A percentile compares a stretch with the other conserved stretches of the same genome.
Conservation (phyloP, 148 eudicot genomes). For the Silene conica region DNA sequence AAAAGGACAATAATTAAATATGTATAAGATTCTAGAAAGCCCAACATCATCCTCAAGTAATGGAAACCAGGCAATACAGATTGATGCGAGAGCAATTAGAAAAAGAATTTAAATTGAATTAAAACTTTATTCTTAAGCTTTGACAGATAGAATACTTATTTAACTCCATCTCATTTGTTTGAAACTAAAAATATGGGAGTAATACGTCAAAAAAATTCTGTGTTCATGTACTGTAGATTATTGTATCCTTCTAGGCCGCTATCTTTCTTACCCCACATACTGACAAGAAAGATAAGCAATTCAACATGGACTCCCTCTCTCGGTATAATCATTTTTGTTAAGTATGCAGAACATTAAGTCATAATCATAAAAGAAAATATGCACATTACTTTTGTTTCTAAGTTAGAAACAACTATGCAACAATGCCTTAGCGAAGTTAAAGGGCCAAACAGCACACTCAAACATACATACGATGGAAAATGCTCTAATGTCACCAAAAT, state of each 20-base stretch:
- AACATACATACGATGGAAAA: no score
- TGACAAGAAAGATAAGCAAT: no score
- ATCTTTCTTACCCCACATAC: no score
- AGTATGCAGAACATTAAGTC: no score
- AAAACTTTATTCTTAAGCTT: background rate
- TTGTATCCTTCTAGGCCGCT: no score
- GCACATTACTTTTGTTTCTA: no score
- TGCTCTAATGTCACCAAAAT: background rate
- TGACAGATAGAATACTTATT: background rate
- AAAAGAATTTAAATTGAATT: background rate
- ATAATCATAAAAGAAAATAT: no score
- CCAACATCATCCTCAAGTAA: background rate
- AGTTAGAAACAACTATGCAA: no score
- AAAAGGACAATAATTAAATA: background rate
- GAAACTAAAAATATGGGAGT: background rate
- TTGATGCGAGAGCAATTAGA: background rate
- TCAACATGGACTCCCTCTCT: no score
- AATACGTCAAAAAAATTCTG: no score
- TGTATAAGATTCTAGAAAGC: background rate
- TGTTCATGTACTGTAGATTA: no score
- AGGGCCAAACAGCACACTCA: background rate
- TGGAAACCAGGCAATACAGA: background rate
- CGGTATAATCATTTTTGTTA: no score
- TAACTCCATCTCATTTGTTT: background rate
- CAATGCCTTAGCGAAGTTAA: background rate